Conservation (phyloP, 768 basidiomycete genomes). For the Cyathus striatus region DNA sequence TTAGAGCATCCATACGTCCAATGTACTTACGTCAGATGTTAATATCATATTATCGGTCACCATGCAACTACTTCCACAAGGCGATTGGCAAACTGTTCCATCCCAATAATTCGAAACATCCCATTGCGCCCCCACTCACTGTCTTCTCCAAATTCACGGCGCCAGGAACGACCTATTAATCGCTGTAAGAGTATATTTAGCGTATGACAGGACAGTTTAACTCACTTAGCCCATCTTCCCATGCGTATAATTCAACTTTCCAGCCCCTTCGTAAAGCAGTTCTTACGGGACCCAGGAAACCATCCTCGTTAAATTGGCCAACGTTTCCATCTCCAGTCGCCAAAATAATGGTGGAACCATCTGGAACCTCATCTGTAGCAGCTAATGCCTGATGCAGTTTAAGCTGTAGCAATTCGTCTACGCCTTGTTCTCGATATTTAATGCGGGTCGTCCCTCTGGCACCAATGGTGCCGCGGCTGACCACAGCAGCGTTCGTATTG, state of each 20-base stretch:
- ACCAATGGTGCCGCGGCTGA: constrained; percentile 1
- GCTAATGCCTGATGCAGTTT: constrained; percentile 87
- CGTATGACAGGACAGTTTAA: constrained; percentile 4
- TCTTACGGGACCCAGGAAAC: constrained; percentile 82
- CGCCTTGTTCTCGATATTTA: constrained; percentile 85
- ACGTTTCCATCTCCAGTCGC: constrained; percentile 94
- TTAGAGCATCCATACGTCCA: too few relatives aligned
- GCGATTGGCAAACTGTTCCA: constrained; percentile 64
- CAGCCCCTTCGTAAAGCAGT: constrained; percentile 86
- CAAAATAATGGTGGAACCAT: constrained; percentile 78
- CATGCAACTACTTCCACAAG: constrained; percentile 35
- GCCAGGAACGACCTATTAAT: constrained; percentile 55
- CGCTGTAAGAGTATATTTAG: background rate
- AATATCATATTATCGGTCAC: too few relatives aligned
- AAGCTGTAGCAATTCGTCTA: constrained; percentile 91
- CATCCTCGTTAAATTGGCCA: constrained; percentile 89
- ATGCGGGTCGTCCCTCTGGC: constrained; percentile 30
- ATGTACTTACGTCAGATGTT: too few relatives aligned
- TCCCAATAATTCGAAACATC: constrained; percentile 52
- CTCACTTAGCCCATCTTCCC: constrained; percentile 77
- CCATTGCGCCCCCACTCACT: constrained; percentile 44
- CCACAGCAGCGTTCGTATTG: constrained; percentile 5
- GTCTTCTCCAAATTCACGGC: constrained; percentile 60
- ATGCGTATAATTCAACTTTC: constrained; percentile 93
- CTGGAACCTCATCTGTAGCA: constrained; percentile 56